A percentile compares a stretch with the other conserved stretches of the same genome.
Evolutionary conservation across 106 monocot genomes (phyloP).

Genomic region (Iris macrosiphon): DNA sequence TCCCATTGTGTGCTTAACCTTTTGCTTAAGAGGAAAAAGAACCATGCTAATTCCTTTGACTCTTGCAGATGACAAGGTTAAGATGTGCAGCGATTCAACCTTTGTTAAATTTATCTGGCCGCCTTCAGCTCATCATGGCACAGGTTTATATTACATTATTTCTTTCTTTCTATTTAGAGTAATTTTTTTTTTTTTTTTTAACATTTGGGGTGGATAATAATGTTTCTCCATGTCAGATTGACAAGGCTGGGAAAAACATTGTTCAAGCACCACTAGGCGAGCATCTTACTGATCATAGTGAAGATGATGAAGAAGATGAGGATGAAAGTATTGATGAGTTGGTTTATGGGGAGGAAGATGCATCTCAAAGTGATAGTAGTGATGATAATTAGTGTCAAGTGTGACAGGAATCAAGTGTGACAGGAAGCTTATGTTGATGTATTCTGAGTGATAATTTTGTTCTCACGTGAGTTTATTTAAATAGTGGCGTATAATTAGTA

Average conservation of each 20-base stretch:
- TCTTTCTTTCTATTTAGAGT: too few relatives aligned
- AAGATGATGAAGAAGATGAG: conserved; percentile 24
- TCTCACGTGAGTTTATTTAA: too few relatives aligned
- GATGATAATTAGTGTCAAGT: too few relatives aligned
- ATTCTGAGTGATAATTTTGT: too few relatives aligned
- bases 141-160: conserved; percentile 21
- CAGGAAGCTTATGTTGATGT: too few relatives aligned
- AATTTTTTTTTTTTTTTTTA: neutral
- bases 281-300: conserved; percentile 8
- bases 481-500: too few relatives aligned
- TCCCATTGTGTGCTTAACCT: too few relatives aligned
- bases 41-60: too few relatives aligned
- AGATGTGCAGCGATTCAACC: conserved; percentile 21
- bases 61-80: conserved; percentile 22
- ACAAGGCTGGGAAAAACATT: conserved; percentile 12
- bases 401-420: too few relatives aligned
- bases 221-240: conserved; percentile 23
- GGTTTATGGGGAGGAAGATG: conserved; percentile 30
- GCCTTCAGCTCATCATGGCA: conserved; percentile 32
- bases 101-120: conserved; percentile 24
- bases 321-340: conserved; percentile 27
- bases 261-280: neutral
- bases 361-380: conserved; percentile 16
- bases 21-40: too few relatives aligned
- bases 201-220: neutral